Evolutionary conservation across 768 basidiomycete genomes (phyloP), one percentile per base, ranked within the genome.

Genomic region (Tricholomella constricta): DNA sequence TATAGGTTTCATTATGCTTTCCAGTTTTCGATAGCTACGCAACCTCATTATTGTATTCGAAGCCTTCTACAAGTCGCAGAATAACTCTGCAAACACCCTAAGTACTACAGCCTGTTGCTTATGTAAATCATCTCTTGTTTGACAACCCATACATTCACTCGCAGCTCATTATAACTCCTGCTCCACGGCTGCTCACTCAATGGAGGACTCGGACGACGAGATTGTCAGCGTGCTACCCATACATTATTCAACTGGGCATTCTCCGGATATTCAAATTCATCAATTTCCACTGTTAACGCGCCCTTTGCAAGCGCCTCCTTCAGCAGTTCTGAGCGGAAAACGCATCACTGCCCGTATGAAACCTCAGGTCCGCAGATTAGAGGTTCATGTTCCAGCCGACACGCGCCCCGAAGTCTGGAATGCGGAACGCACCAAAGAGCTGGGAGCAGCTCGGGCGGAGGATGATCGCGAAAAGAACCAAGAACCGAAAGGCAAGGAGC

Each of bases 341-440:
- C 80, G 82, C 20, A 89, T 94, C 50, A 78, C 77, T 29, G 89
- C 89, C 6, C 82, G 91, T 29, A 71, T 85, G 56, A 92, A 91
- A 68, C 79, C 85, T 3, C 71, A 75, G 34, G 75, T 79, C 32
- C 80, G 76, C 46, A 76, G 84, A 57, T 66, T 89, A 27, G 91
- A 94, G 66, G 77, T 94, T 20, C 89, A 91, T 66, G 78, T 94
- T 11, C 91, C 91, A 4, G 80, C 83, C n/a, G 91, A 94, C 65
- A 82, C 82, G 19, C 84, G 91, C 31, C 73, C 83, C 15, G 89
- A 91, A 57, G 88, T 94, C 14, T 91, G 88, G 85, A 93, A 88
- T 61, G 65, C 65, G n/a, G 88, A 89, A 49, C 80, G 80, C 54
- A 82, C 86, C 14, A 80, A 76, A 62, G 82, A 83, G 26, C 71